Base-by-base conservation (phyloP, 352 stramenopile genomes). In the Lagenidium giganteum region DNA sequence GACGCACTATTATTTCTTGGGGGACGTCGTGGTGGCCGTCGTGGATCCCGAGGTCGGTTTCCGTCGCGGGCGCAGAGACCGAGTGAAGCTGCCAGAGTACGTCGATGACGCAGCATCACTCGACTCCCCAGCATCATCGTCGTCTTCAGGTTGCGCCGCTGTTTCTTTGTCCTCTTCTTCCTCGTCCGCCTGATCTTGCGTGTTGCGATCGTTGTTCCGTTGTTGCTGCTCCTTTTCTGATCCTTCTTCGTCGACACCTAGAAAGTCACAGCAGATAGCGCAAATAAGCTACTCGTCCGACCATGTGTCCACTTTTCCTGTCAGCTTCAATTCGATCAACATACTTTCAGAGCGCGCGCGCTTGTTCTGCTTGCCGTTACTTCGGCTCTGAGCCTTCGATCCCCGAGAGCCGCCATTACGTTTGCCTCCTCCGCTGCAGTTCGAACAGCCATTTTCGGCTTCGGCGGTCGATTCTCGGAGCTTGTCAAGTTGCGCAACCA, bases 401-500 rank as follows among this genome's bases (percentile, higher is more conserved):
- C n/a, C n/a, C n/a, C n/a, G n/a, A n/a, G 7, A 17, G 14, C 8
- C 31, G n/a, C 17, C 44, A 6, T 35, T 54, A 7, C 51, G 50
- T n/a, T n/a, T n/a, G n/a, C n/a, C n/a, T n/a, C n/a, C n/a, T n/a
- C 25, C 54, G 23, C 32, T 51, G 38, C 70, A 83, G 26, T 57
- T 72, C 21, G 65, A 48, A 28, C 70, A 83, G 1, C 40, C 8
- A 21, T 59, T 22, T 3, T 34, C 22, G 4, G 40, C 42, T 18
- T 61, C 48, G 3, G 42, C 34, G 12, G 53, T 6, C 35, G 59
- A 49, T 21, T 88, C 75, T 18, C 72, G 61, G 5, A 88, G 50
- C 33, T 85, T 87, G 26, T 87, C 75, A 36, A 87, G 59, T 63
- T 86, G 31, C 13, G 17, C 8, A 37, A 91, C 79, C 25, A 91